Conservation (phyloP, 2,329 filamentous ascomycete genomes). For the Pseudogymnoascus sp. region DNA sequence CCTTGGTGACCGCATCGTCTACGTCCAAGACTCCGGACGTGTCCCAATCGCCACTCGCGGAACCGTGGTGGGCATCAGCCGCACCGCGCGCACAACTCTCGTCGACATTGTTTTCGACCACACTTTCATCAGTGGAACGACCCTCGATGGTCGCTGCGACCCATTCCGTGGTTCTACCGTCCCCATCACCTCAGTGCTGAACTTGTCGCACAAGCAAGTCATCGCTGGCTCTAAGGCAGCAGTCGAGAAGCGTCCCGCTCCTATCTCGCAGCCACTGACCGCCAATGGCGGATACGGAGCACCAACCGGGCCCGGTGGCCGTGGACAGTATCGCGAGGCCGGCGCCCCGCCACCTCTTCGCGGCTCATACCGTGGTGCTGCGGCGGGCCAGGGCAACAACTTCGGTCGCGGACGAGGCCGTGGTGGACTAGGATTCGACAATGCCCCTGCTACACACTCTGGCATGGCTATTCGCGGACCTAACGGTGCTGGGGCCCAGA, state of each 20-base stretch:
- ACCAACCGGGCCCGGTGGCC: slow-evolving; percentile 47
- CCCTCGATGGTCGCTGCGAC: slow-evolving; percentile 80
- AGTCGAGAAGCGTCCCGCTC: slow-evolving; percentile 46
- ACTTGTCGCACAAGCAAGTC: slow-evolving; percentile 76
- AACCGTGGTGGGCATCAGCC: slow-evolving; percentile 90
- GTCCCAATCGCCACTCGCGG: slow-evolving; percentile 88
- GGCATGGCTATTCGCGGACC: slow-evolving; percentile 7
- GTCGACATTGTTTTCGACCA: slow-evolving; percentile 91
- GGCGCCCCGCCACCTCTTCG: slow-evolving; percentile 48
- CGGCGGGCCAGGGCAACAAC: slow-evolving; percentile 41
- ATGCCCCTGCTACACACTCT: slow-evolving; percentile 17
- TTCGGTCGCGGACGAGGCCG: slow-evolving; percentile 36
- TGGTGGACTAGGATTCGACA: slow-evolving; percentile 28
- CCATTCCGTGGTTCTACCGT: slow-evolving; percentile 94
- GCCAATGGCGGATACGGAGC: slow-evolving; percentile 49
- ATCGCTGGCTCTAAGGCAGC: slow-evolving; percentile 59
- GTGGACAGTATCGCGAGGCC: slow-evolving; percentile 56
- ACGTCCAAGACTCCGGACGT: slow-evolving; percentile 86
- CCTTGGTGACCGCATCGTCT: slow-evolving; percentile 87
- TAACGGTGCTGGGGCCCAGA: neutral
- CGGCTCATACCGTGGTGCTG: slow-evolving; percentile 52
- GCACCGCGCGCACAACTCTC: slow-evolving; percentile 73
- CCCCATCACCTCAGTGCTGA: slow-evolving; percentile 78
- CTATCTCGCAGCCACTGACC: slow-evolving; percentile 45
- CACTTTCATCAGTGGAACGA: slow-evolving; percentile 96